Conservation (phyloP, 805 yeast species). For the Brettanomyces nanus region DNA sequence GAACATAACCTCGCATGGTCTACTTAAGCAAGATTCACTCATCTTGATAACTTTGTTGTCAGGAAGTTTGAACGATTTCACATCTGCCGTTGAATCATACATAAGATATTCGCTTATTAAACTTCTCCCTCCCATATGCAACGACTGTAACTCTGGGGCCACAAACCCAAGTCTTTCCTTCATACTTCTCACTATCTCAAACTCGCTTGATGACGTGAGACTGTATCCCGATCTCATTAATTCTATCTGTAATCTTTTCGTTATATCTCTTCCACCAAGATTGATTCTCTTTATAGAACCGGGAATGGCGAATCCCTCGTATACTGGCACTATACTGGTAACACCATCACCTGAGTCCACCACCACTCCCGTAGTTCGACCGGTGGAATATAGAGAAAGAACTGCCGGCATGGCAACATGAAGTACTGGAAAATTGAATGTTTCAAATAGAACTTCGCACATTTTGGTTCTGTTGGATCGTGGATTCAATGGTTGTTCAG, state of each 20-base stretch:
- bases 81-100: constrained; percentile 14
- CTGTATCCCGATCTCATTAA: constrained; percentile 58
- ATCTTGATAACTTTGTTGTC: constrained; percentile 62
- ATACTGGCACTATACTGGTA: constrained; percentile 79
- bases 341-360: constrained; percentile 94
- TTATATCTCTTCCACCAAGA: constrained; percentile 80
- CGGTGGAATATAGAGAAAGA: constrained; percentile 76
- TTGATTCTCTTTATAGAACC: constrained; percentile 67
- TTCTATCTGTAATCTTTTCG: constrained; percentile 63
- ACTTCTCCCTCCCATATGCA: constrained; percentile 1
- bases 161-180: constrained; percentile 72
- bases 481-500: constrained; percentile 87
- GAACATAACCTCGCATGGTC: constrained; percentile 66
- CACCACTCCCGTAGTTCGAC: constrained; percentile 85
- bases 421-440: constrained; percentile 68
- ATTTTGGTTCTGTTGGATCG: constrained; percentile 46
- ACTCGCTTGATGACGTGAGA: constrained; percentile 66
- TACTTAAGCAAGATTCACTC: constrained; percentile 10
- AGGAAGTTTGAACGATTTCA: constrained; percentile 53
- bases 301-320: constrained; percentile 77
- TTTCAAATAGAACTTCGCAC: constrained; percentile 64
- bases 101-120: constrained; percentile 4
- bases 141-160: constrained; percentile 32
- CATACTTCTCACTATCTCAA: constrained; percentile 68
- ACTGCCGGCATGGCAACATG: constrained; percentile 71